Base-by-base conservation (phyloP, 768 basidiomycete genomes). In the Hydnomerulius pinastri region DNA sequence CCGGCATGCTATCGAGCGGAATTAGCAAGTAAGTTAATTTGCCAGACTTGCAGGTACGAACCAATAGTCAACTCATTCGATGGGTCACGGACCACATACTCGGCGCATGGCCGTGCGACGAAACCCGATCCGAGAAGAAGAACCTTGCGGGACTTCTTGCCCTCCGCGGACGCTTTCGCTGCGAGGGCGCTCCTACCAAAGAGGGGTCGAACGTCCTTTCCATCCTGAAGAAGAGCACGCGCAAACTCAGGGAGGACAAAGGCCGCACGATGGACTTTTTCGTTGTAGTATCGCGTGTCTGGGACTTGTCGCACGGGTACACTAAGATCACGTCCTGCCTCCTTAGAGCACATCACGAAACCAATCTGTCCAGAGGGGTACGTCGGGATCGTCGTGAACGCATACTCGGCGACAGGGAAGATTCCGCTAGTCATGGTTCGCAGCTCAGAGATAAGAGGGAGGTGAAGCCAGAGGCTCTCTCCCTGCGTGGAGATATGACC, bases 301-400 rank as follows among this genome's bases (percentile, higher is more conserved):
- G 77, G 73, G 28, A 96, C 83, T 38, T 85, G 74, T 48, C 93
- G 82, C 33, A 94, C 58, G 0, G 95, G 87, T 17, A 76, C 83
- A 45, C 76, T 80, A 55, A 99, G 72, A 65, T 89, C 82, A 45
- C 90, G 78, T 23, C 73, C 77, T 13, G 74, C 70, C 24, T 86
- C 86, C 71, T 89, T 94, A 48, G 93, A 86, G 69, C 89, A 91
- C 39, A 98, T 77, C 58, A 95, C 79, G 73, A 95, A 95, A 20
- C 97, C 95, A 62, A 98, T 99, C 66, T 95, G 94, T 30, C 97
- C 97, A n/a, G 90, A 87, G 17, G 97, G 97, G 72, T 99, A 99
- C 13, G 95, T 97, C 1, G 96, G 96, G 58, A 98, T 95, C 18
- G 94, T 98, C 53, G 94, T 95, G 72, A 80, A 97, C 13, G 93